Percentiles rank a stretch among this genome's conserved stretches.
Conservation (phyloP, 768 basidiomycete genomes). For the Leccinum variicolor region DNA sequence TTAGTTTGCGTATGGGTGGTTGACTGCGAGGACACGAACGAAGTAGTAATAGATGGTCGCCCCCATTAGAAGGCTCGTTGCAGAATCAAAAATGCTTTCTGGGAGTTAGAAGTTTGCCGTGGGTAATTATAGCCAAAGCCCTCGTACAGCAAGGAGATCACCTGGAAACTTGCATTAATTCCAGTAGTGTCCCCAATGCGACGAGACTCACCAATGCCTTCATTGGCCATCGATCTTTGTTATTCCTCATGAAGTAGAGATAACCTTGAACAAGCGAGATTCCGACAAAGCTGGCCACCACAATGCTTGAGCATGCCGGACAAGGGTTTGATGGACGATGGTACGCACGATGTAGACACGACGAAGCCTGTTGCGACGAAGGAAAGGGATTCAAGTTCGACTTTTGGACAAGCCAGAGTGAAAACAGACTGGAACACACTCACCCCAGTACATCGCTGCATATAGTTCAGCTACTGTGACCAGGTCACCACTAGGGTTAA, state of each 20-base stretch:
- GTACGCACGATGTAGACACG: conserved; percentile 13
- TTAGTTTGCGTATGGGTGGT: neutral
- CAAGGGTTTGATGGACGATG: neutral
- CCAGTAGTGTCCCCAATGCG: neutral
- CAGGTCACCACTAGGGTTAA: conserved; percentile 1
- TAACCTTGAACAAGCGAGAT: conserved; percentile 22
- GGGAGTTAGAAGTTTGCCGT: neutral
- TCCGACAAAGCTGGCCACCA: conserved; percentile 12
- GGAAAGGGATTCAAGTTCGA: neutral
- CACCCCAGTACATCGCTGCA: conserved; percentile 18
- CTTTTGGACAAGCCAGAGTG: neutral
- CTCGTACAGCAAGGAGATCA: conserved; percentile 15
- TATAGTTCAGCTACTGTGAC: conserved; percentile 8
- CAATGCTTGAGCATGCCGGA: neutral
- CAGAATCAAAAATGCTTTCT: conserved; percentile 14
- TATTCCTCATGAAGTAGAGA: conserved; percentile 14
- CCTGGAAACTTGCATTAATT: neutral
- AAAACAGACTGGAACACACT: neutral
- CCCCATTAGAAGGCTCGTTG: conserved; percentile 16
- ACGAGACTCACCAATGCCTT: conserved; percentile 13
- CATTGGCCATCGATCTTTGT: conserved; percentile 11
- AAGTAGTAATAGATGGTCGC: conserved; percentile 19
- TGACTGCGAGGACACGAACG: conserved; percentile 4
- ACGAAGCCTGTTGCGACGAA: conserved; percentile 8
- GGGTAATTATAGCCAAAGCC: neutral